Evolutionary conservation across 2,329 filamentous ascomycete species (phyloP).

Genomic region (Tympanopsis confertula): DNA sequence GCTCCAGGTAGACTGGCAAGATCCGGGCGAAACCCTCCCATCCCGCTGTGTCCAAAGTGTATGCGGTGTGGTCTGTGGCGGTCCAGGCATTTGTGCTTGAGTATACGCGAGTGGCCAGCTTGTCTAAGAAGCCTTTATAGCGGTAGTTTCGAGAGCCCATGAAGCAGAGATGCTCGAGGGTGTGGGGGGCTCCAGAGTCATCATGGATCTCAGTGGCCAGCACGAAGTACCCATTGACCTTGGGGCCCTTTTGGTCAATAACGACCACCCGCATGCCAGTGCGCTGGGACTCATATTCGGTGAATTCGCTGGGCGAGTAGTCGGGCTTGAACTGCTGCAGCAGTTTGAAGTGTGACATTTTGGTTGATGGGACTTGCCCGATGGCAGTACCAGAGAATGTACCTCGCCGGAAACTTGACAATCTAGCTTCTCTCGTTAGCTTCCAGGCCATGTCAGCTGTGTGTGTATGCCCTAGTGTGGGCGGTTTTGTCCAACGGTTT

Average conservation of each 20-base stretch:
- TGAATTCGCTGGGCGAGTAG: slow-evolving; percentile 79
- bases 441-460: no score
- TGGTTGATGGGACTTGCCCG: slow-evolving; percentile 48
- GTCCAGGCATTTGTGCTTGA: slow-evolving; percentile 96
- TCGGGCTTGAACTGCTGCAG: slow-evolving; percentile 79
- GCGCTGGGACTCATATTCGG: slow-evolving; percentile 87
- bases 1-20: slow-evolving; percentile 86
- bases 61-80: slow-evolving; percentile 88
- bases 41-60: slow-evolving; percentile 86
- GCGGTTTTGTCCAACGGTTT: no score
- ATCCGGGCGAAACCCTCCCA: slow-evolving; percentile 97
- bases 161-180: slow-evolving; percentile 71
- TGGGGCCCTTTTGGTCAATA: slow-evolving; percentile 86
- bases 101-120: slow-evolving; percentile 84
- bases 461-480: no score
- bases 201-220: slow-evolving; percentile 95
- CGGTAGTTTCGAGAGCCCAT: slow-evolving; percentile 88
- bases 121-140: slow-evolving; percentile 92
- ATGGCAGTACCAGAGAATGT: no score
- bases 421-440: no score
- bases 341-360: slow-evolving; percentile 67
- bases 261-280: slow-evolving; percentile 93
- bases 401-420: no score
- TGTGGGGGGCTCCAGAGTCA: slow-evolving; percentile 85
- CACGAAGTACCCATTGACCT: slow-evolving; percentile 87